A percentile compares a stretch with the other conserved stretches of the same genome.
phyloP scores from a whole-genome alignment of 331 rosid species.

The Acacia concinna region DNA sequence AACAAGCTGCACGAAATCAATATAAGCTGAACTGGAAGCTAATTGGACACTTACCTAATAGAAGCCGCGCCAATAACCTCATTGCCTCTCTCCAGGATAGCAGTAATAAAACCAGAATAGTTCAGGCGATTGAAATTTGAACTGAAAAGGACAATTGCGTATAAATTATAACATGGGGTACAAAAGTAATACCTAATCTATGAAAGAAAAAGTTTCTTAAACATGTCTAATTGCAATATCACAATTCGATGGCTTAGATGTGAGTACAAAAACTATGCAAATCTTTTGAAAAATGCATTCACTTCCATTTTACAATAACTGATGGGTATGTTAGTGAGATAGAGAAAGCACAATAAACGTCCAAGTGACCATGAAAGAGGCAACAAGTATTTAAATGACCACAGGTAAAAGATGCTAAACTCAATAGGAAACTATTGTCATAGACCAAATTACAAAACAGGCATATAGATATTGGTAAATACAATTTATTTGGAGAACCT shows the following conservation, averaged over 20 bases:
- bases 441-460: background rate
- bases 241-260: background rate
- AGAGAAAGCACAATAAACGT: background rate
- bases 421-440: background rate
- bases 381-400: background rate
- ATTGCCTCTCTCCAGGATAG: slow-evolving; percentile 59
- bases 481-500: background rate
- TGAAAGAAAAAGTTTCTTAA: background rate
- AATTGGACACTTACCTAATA: slow-evolving; percentile 48
- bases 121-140: slow-evolving; percentile 61
- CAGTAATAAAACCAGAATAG: slow-evolving; percentile 65
- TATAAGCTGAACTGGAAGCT: background rate
- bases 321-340: background rate
- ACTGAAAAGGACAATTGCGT: slow-evolving; percentile 39
- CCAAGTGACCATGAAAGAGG: background rate
- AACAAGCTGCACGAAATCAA: background rate
- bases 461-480: background rate
- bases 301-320: background rate
- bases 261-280: background rate
- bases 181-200: background rate
- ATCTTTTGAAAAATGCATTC: background rate
- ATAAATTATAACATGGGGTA: background rate
- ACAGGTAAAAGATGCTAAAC: background rate
- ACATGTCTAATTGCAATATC: background rate
- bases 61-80: slow-evolving; percentile 66